Conservation (phyloP, 2,329 filamentous ascomycete genomes). For the Hymenoscyphus occultus region DNA sequence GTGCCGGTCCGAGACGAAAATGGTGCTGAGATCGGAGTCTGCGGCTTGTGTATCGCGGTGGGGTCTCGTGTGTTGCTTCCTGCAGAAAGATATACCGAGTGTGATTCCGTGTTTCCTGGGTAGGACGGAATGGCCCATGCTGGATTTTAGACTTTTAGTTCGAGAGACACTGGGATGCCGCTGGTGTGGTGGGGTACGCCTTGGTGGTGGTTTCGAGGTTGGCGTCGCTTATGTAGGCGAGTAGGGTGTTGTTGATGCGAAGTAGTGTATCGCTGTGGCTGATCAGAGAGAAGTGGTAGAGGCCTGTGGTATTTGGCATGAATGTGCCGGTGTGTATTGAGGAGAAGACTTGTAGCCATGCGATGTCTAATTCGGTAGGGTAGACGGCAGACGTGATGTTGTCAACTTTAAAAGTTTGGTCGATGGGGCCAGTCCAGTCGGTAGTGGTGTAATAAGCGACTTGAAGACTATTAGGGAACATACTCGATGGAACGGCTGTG, state of each 20-base stretch:
- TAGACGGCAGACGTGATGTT: not conserved
- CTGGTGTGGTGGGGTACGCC: not conserved
- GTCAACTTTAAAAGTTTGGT: not conserved
- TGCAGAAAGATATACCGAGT: not conserved
- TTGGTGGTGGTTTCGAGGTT: not conserved
- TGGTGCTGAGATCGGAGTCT: constrained; percentile 21
- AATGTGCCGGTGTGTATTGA: not conserved
- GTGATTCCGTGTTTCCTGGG: not conserved
- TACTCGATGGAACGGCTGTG: not conserved
- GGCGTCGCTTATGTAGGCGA: not conserved
- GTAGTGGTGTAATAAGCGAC: not conserved
- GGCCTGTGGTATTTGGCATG: not conserved
- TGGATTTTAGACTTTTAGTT: not conserved
- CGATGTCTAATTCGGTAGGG: not conserved
- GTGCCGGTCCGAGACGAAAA: constrained; percentile 23
- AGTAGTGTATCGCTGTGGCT: not conserved
- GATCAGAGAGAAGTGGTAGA: not conserved
- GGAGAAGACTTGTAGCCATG: not conserved
- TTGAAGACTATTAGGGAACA: not conserved
- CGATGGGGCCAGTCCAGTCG: not conserved
- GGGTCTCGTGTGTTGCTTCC: not conserved
- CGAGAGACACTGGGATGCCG: not conserved
- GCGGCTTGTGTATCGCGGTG: too few relatives aligned
- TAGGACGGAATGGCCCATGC: not conserved
- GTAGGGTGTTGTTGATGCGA: not conserved